Evolutionary conservation across 768 basidiomycete species (phyloP).

Genomic region (Phylloporus scabripes): DNA sequence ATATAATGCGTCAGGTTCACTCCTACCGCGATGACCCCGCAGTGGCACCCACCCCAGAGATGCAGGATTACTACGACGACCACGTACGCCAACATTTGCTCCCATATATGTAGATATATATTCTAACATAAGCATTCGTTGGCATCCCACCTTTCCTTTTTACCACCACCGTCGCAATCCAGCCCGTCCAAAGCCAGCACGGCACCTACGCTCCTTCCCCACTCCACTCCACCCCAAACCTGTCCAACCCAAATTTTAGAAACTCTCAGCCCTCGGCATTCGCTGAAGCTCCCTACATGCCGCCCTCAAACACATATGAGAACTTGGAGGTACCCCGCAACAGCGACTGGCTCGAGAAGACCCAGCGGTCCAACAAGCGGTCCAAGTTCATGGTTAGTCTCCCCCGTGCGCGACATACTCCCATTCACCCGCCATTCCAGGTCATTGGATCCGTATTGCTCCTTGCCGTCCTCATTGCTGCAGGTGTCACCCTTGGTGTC

Average conservation of each 20-base stretch:
- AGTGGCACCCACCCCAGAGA: conserved; percentile 15
- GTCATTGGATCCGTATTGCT: conserved; percentile 45
- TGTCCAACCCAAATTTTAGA: conserved; percentile 22
- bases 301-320: conserved; percentile 26
- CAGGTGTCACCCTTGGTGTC: conserved; percentile 62
- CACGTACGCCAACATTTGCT: conserved; percentile 7
- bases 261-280: conserved; percentile 21
- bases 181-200: conserved; percentile 31
- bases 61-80: conserved; percentile 30
- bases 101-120: conserved; percentile 3
- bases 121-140: conserved; percentile 4
- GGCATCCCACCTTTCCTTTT: background rate
- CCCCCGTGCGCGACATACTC: background rate
- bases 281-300: conserved; percentile 23
- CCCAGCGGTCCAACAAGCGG: conserved; percentile 30
- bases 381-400: conserved; percentile 56
- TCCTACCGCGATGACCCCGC: conserved; percentile 19
- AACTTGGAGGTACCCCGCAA: conserved; percentile 29
- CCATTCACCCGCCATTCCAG: conserved; percentile 30
- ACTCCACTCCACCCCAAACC: conserved; percentile 17
- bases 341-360: conserved; percentile 40
- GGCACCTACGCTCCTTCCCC: conserved; percentile 35
- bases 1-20: conserved; percentile 24
- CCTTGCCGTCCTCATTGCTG: conserved; percentile 47
- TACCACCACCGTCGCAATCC: conserved; percentile 7